phyloP scores from a whole-genome alignment of 1,284 basidiomycete species.

The Melampsora americana region DNA sequence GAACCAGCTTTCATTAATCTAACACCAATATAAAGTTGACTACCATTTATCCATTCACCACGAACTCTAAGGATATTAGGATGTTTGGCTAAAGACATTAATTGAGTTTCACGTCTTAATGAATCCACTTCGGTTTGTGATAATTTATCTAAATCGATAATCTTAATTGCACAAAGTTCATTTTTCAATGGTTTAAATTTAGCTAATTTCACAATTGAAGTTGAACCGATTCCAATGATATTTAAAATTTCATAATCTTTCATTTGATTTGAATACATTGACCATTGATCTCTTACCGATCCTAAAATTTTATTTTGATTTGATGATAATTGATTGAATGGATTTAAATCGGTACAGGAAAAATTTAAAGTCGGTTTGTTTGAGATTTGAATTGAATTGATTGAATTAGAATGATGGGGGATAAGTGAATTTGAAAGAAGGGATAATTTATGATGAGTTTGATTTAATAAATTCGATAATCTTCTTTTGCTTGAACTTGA shows the following conservation, averaged over 20 bases:
- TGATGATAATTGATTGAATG: constrained; percentile 9
- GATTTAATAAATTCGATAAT: no score
- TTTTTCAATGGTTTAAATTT: constrained; percentile 59
- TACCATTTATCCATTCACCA: constrained; percentile 78
- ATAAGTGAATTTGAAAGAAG: no score
- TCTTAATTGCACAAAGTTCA: constrained; percentile 73
- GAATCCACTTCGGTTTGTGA: constrained; percentile 43
- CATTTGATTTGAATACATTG: constrained; percentile 65
- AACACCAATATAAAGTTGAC: constrained; percentile 77
- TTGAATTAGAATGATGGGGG: no score
- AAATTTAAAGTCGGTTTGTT: no score
- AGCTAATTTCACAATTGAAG: constrained; percentile 78
- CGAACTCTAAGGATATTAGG: constrained; percentile 84
- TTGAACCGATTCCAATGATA: constrained; percentile 68
- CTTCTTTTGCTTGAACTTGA: no score
- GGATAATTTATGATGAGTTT: no score
- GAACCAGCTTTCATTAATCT: constrained; percentile 84
- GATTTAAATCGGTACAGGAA: no score
- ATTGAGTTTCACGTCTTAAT: constrained; percentile 75
- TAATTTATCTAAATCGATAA: constrained; percentile 77
- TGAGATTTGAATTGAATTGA: no score
- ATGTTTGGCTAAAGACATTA: constrained; percentile 90
- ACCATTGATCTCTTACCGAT: constrained; percentile 80
- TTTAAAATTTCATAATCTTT: constrained; percentile 51
- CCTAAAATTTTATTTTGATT: constrained; percentile 55